A percentile compares a stretch with the other conserved stretches of the same genome.
Conservation (phyloP, 768 basidiomycete genomes). For the Pholiota microspora region DNA sequence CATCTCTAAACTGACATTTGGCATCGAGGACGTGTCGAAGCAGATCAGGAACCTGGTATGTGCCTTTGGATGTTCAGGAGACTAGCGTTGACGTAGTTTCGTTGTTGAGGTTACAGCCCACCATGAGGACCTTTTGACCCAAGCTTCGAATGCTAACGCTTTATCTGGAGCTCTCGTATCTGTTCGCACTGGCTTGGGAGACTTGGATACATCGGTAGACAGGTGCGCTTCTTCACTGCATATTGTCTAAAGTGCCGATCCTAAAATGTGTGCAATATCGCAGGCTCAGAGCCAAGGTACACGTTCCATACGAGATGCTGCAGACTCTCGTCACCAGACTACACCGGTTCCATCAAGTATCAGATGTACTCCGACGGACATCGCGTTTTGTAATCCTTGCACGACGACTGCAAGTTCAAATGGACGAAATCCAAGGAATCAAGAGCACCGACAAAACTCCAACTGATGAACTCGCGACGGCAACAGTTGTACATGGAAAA, state of each 20-base stretch:
- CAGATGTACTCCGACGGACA: conserved; percentile 80
- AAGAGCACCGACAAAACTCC: conserved; percentile 16
- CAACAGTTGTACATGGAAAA: conserved; percentile 21
- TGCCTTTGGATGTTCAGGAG: conserved; percentile 11
- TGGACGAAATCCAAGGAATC: conserved; percentile 60
- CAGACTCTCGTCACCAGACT: conserved; percentile 69
- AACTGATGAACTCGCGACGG: conserved; percentile 19
- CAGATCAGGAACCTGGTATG: conserved; percentile 84
- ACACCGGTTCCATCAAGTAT: conserved; percentile 76
- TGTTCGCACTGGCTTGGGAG: conserved; percentile 67
- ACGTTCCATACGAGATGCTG: conserved; percentile 77
- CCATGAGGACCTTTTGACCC: conserved; percentile 78
- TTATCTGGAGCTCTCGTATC: conserved; percentile 67
- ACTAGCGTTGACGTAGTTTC: conserved; percentile 11
- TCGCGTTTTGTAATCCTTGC: conserved; percentile 84
- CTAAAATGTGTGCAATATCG: conserved; percentile 17
- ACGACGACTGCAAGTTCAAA: conserved; percentile 80
- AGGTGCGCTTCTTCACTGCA: conserved; percentile 46
- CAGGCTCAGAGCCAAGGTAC: conserved; percentile 85
- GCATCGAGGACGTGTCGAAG: conserved; percentile 88
- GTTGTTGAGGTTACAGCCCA: conserved; percentile 69
- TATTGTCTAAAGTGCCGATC: not conserved
- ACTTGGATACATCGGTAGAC: conserved; percentile 74
- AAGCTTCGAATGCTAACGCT: conserved; percentile 73
- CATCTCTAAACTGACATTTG: conserved; percentile 82